Percentiles rank a stretch among this genome's conserved stretches.
Conservation (phyloP, 257 asterid species). For the Solanum rostratum region DNA sequence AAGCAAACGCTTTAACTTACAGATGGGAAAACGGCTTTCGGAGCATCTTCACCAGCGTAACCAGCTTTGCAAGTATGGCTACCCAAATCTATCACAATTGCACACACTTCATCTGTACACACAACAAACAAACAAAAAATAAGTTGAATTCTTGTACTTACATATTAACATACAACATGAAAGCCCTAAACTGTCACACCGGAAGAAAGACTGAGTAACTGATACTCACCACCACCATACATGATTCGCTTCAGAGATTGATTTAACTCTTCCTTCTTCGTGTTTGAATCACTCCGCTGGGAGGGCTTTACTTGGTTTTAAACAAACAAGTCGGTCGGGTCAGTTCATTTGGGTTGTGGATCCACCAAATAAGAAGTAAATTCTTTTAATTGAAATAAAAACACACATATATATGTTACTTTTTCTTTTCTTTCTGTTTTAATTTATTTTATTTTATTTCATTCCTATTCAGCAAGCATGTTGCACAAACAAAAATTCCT, state of each 20-base stretch:
- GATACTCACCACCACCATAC: constrained; percentile 26
- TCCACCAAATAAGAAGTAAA: neutral
- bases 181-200: neutral
- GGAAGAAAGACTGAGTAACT: neutral
- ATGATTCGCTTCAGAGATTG: neutral
- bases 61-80: constrained; percentile 99
- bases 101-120: constrained; percentile 83
- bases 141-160: neutral
- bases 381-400: too few relatives aligned
- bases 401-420: too few relatives aligned
- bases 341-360: neutral
- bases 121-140: neutral
- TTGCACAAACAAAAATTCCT: too few relatives aligned
- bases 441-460: too few relatives aligned
- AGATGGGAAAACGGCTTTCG: constrained; percentile 97
- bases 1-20: constrained; percentile 19
- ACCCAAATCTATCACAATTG: constrained; percentile 88
- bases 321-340: neutral
- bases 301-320: neutral
- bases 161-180: neutral
- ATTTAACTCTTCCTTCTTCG: neutral
- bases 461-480: too few relatives aligned
- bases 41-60: constrained; percentile 99
- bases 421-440: too few relatives aligned
- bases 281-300: neutral